Conservation (phyloP, 208 protist genomes). For the Leishmania aethiopica region DNA sequence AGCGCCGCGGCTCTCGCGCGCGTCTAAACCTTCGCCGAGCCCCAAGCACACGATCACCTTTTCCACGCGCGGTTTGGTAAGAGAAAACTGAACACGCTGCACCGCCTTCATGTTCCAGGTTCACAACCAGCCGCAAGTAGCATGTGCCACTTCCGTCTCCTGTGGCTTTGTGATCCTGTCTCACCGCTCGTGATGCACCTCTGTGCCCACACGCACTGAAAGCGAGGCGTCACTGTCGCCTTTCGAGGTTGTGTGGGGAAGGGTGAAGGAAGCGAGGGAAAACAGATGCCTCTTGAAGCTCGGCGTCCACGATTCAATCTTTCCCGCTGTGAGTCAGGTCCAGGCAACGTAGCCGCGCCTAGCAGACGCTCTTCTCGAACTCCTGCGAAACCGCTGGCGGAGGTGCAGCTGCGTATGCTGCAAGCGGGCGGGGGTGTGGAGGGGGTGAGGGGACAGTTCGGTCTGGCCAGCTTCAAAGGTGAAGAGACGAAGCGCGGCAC, state of each 20-base stretch:
- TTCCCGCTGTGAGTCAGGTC: no score
- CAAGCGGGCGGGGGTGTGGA: neutral
- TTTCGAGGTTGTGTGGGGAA: neutral
- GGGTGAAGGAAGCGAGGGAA: neutral
- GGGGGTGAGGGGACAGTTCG: neutral
- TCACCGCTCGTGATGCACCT: neutral
- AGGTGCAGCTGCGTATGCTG: neutral
- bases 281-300: neutral
- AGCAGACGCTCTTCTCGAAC: neutral
- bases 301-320: neutral
- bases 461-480: neutral
- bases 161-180: neutral
- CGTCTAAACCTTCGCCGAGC: constrained; percentile 18
- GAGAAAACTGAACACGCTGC: constrained; percentile 32
- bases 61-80: constrained; percentile 36
- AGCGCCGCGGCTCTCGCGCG: constrained; percentile 33
- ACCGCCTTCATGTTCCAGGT: constrained; percentile 15
- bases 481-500: neutral
- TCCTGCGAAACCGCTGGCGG: neutral
- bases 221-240: neutral
- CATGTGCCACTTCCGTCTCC: neutral
- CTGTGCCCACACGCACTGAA: neutral
- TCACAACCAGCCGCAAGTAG: neutral
- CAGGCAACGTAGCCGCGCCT: neutral
- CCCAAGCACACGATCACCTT: constrained; percentile 71